A percentile compares a stretch with the other conserved stretches of the same genome.
phyloP scores from a whole-genome alignment of 768 basidiomycete genomes.

The Dentipellis fragilis region DNA sequence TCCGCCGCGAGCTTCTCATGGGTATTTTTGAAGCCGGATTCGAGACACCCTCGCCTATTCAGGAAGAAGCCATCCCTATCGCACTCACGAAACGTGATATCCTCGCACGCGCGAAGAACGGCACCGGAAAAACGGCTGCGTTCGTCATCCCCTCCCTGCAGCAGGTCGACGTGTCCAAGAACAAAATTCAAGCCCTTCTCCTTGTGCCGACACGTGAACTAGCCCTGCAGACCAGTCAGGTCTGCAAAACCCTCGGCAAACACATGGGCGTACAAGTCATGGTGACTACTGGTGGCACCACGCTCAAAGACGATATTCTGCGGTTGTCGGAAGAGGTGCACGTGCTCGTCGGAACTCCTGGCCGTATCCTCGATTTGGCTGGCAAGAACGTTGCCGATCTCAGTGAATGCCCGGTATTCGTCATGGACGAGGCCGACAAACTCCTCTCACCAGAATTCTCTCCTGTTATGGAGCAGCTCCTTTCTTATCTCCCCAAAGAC shows the following conservation, averaged over 20 bases:
- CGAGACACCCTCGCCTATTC: conserved; percentile 94
- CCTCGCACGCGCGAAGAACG: conserved; percentile 92
- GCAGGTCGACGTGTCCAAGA: conserved; percentile 73
- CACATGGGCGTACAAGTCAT: conserved; percentile 95
- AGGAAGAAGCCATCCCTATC: conserved; percentile 97
- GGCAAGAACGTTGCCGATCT: conserved; percentile 92
- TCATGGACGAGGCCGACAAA: conserved; percentile 99
- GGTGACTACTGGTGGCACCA: conserved; percentile 98
- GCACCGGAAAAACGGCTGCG: conserved; percentile 97
- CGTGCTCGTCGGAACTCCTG: conserved; percentile 94
- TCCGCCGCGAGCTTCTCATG: conserved; percentile 95
- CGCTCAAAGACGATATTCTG: conserved; percentile 95
- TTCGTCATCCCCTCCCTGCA: conserved; percentile 97
- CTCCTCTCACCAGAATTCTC: conserved; percentile 95
- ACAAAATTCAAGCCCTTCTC: conserved; percentile 91
- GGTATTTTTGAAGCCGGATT: conserved; percentile 99
- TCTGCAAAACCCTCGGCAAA: conserved; percentile 94
- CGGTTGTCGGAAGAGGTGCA: conserved; percentile 85
- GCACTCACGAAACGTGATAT: conserved; percentile 90
- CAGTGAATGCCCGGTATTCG: conserved; percentile 89
- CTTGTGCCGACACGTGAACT: conserved; percentile 99
- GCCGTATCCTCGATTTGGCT: conserved; percentile 88
- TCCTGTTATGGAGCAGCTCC: conserved; percentile 94
- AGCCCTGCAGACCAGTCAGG: conserved; percentile 96
- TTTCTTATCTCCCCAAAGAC: conserved; percentile 72